These are phyloP conservation scores for Pseudocercospora vitis DNA, from an alignment of 2,329 filamentous ascomycete species.

Conservation along the genomic window DNA sequence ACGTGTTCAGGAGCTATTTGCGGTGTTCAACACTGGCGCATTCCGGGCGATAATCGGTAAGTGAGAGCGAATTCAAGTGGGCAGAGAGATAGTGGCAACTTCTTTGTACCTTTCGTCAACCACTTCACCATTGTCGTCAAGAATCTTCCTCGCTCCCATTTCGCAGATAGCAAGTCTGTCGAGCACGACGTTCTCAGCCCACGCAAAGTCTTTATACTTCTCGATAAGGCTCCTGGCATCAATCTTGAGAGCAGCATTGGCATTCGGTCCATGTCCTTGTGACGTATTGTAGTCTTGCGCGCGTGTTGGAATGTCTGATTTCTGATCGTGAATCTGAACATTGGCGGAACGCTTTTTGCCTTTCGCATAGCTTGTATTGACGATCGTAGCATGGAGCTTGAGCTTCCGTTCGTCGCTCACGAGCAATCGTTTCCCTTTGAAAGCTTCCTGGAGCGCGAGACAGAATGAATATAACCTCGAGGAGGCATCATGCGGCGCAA, in stretches of 20 bases:
- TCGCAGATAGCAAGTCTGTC: conserved; percentile 74
- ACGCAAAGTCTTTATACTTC: conserved; percentile 64
- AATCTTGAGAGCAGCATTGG: conserved; percentile 42
- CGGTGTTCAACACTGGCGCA: no score
- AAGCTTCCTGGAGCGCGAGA: conserved; percentile 54
- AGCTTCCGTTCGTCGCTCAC: conserved; percentile 61
- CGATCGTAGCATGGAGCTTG: conserved; percentile 77
- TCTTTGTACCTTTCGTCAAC: conserved; percentile 55
- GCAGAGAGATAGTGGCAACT: conserved; percentile 40
- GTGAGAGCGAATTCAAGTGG: conserved; percentile 12
- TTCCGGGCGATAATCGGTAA: no score
- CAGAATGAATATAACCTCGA: conserved; percentile 59
- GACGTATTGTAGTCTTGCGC: background rate
- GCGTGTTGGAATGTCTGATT: background rate
- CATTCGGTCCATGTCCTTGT: conserved; percentile 35
- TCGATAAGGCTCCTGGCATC: conserved; percentile 48
- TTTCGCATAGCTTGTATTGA: conserved; percentile 80
- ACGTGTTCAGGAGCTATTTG: no score
- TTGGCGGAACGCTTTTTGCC: conserved; percentile 34
- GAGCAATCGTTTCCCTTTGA: conserved; percentile 59
- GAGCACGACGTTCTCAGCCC: conserved; percentile 68
- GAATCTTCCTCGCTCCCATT: conserved; percentile 77
- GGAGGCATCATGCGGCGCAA: conserved; percentile 57
- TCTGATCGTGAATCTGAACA: background rate
- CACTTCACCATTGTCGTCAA: conserved; percentile 50